These are phyloP conservation scores for Dothidotthia symphoricarpi DNA, from an alignment of 2,329 filamentous ascomycete species.

Conservation along the genomic window DNA sequence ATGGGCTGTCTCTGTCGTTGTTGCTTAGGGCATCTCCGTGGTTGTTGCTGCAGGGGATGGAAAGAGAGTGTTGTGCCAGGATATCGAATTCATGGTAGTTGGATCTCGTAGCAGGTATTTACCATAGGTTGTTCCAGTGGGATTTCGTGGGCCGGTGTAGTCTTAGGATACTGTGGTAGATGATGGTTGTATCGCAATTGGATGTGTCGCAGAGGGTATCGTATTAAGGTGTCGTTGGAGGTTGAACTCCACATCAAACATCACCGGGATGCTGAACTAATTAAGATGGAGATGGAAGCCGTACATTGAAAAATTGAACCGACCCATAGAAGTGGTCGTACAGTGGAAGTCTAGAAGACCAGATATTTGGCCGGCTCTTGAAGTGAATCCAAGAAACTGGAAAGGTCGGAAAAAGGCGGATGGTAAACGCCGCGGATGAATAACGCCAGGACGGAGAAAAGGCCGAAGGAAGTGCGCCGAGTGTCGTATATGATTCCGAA, in stretches of 20 bases:
- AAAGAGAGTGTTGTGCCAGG: constrained; percentile 6
- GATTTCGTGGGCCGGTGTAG: background rate
- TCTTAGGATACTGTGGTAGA: constrained; percentile 8
- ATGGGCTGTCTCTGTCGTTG: constrained; percentile 8
- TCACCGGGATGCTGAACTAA: constrained; percentile 23
- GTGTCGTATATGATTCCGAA: background rate
- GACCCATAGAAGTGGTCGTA: constrained; percentile 11
- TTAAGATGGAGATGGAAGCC: constrained; percentile 20
- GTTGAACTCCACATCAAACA: constrained; percentile 16
- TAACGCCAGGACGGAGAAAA: background rate
- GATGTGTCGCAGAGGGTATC: constrained; percentile 5
- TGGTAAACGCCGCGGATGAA: constrained; percentile 8
- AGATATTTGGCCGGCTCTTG: too few relatives aligned
- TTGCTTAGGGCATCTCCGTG: constrained; percentile 10
- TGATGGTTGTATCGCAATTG: constrained; percentile 12
- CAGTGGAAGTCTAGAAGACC: background rate
- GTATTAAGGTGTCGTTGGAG: constrained; percentile 10
- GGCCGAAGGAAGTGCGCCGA: background rate
- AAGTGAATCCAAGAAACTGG: background rate
- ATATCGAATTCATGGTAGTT: constrained; percentile 3
- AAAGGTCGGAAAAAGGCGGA: too few relatives aligned
- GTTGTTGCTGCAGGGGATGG: constrained; percentile 7
- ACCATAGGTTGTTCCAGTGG: background rate
- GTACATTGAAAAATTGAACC: constrained; percentile 29
- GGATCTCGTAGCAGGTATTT: background rate